Conservation (phyloP, 768 basidiomycete genomes). For the Lactarius akahatsu region DNA sequence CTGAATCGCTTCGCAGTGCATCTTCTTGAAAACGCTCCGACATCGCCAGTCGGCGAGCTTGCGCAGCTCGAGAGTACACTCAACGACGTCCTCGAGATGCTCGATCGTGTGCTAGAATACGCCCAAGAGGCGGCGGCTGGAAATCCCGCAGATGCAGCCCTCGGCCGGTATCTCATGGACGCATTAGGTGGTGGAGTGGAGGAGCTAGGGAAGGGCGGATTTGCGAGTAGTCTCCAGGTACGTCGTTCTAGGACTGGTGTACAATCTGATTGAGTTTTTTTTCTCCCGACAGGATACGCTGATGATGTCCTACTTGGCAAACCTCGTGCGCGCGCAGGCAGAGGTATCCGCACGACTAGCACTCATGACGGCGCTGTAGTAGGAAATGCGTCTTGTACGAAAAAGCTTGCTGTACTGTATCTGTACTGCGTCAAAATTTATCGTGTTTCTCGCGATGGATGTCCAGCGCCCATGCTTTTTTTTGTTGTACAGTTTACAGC, state of each 20-base stretch:
- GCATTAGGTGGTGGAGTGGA: slow-evolving; percentile 72
- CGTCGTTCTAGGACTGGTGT: not conserved
- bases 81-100: slow-evolving; percentile 65
- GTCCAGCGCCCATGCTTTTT: not conserved
- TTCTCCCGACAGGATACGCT: slow-evolving; percentile 66
- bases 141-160: slow-evolving; percentile 72
- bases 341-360: slow-evolving; percentile 88
- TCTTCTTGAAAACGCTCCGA: slow-evolving; percentile 53
- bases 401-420: slow-evolving; percentile 21
- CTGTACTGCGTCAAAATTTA: slow-evolving; percentile 4
- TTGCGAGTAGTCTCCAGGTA: slow-evolving; percentile 77
- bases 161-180: slow-evolving; percentile 91
- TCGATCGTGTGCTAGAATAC: slow-evolving; percentile 83
- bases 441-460: not conserved
- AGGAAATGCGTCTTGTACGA: slow-evolving; percentile 25
- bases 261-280: slow-evolving; percentile 26
- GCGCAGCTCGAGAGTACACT: slow-evolving; percentile 76
- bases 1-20: slow-evolving; percentile 54
- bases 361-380: slow-evolving; percentile 55
- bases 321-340: slow-evolving; percentile 89
- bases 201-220: slow-evolving; percentile 67
- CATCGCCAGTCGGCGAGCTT: slow-evolving; percentile 57
- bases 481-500: not conserved
- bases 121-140: slow-evolving; percentile 81
- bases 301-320: slow-evolving; percentile 93